Evolutionary conservation across 352 stramenopile species (phyloP), one percentile per base, ranked within the genome.

Genomic region (Phytophthora syringae): DNA sequence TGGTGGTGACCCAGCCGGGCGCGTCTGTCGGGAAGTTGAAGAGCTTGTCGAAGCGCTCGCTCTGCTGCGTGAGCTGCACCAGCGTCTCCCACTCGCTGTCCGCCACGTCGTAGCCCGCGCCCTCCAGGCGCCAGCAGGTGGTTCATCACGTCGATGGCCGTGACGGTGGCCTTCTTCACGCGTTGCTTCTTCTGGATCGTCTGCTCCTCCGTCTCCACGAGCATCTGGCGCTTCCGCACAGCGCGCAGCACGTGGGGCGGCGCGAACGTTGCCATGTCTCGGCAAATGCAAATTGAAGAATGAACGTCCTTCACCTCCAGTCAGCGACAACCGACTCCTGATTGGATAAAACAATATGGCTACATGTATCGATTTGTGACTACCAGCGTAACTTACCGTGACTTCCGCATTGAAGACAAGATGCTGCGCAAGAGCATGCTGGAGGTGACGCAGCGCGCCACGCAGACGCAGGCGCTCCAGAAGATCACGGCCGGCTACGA

Each of bases 111-210:
- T 91, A 90, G 60, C 70, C 82, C 34, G 89, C 63, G 16, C 84
- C 76, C 79, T 1, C 37, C 53, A 12, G 70, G 70, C n/a, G 67
- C 66, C 52, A 94, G 62, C 43, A 86, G 64, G 39, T 62, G 54
- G 50, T 91, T 81, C 74, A 94, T 94, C 47, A 89, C 82, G 48
- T 93, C 80, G 42, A 90, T 82, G 25, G 86, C 86, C 21, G 84
- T 77, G 21, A 80, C 53, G 12, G 86, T 86, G 24, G 85, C 80
- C 47, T 83, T 37, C 56, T 79, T 75, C 21, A 94, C 64, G 16
- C 77, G 79, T 74, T 92, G 73, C 64, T 90, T 90, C 76, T 93
- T 93, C 49, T 13, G 58, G 22, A 16, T 13, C 10, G 36, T 21
- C 32, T 50, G 21, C 44, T 67, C 28, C 16, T 74, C n/a, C 18